phyloP scores from a whole-genome alignment of 176 grass and related monocot species.

The Tuctoria greenei region DNA sequence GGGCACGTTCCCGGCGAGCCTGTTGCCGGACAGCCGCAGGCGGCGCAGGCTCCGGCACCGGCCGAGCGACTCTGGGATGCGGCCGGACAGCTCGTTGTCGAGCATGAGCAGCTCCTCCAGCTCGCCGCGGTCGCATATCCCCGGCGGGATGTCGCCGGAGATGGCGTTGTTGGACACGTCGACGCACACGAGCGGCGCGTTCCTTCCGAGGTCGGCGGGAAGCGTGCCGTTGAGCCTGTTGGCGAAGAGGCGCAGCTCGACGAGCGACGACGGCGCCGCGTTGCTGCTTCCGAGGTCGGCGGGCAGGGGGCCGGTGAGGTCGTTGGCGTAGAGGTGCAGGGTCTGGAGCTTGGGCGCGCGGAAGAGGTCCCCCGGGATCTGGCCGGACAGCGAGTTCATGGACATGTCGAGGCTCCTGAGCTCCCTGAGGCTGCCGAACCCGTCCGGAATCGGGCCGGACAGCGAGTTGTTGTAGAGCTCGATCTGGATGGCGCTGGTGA shows the following conservation, averaged over 20 bases:
- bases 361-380: conserved; percentile 80
- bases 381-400: conserved; percentile 62
- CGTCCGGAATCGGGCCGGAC: conserved; percentile 50
- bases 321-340: conserved; percentile 66
- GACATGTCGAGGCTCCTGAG: conserved; percentile 54
- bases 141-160: conserved; percentile 67
- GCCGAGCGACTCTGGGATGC: conserved; percentile 60
- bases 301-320: conserved; percentile 54
- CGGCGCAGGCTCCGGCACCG: conserved; percentile 66
- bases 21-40: conserved; percentile 62
- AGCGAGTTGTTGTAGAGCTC: conserved; percentile 88
- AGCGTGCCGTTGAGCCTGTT: conserved; percentile 71
- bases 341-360: conserved; percentile 58
- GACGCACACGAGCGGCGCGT: conserved; percentile 52
- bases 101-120: conserved; percentile 76
- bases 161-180: conserved; percentile 69
- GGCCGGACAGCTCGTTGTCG: conserved; percentile 52
- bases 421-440: conserved; percentile 43
- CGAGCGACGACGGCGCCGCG: conserved; percentile 40
- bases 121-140: conserved; percentile 81
- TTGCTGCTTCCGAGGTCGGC: conserved; percentile 17
- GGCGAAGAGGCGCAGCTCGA: conserved; percentile 64
- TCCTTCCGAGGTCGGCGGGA: conserved; percentile 56
- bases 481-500: conserved; percentile 60
- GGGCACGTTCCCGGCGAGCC: conserved; percentile 63